These are phyloP conservation scores for Alternaria ventricosa DNA, from an alignment of 2,329 filamentous ascomycete genomes.

Conservation along the genomic window DNA sequence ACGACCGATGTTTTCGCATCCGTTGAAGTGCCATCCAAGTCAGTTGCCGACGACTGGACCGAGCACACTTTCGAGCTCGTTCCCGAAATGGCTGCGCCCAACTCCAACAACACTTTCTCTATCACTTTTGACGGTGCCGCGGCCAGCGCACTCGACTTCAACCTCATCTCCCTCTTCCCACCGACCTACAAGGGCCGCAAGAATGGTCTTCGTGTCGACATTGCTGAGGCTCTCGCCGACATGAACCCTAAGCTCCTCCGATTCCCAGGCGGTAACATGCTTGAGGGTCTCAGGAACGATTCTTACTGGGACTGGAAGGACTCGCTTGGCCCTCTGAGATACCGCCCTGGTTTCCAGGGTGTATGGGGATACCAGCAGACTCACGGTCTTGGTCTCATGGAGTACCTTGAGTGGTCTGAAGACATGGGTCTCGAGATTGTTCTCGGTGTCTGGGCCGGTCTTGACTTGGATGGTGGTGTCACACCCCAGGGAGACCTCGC, in stretches of 20 bases:
- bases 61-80: conserved; percentile 51
- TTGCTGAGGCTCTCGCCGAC: conserved; percentile 55
- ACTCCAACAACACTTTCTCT: conserved; percentile 60
- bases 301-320: conserved; percentile 56
- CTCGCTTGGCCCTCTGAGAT: conserved; percentile 56
- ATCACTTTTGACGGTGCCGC: conserved; percentile 55
- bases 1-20: conserved; percentile 52
- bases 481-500: conserved; percentile 47
- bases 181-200: conserved; percentile 61
- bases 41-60: conserved; percentile 47
- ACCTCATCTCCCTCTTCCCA: conserved; percentile 61
- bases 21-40: conserved; percentile 35
- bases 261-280: conserved; percentile 61
- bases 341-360: conserved; percentile 55
- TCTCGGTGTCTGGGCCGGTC: conserved; percentile 54
- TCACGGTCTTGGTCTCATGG: conserved; percentile 54
- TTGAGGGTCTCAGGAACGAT: conserved; percentile 38
- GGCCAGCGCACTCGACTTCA: conserved; percentile 51
- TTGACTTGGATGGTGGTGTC: conserved; percentile 52
- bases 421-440: conserved; percentile 53
- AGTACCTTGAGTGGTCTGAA: conserved; percentile 58
- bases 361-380: conserved; percentile 57
- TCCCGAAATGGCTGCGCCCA: conserved; percentile 48
- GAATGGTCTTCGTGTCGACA: conserved; percentile 59
- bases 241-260: conserved; percentile 56